phyloP scores from a whole-genome alignment of 2,329 filamentous ascomycete genomes.

The Chaetomium globosum region DNA sequence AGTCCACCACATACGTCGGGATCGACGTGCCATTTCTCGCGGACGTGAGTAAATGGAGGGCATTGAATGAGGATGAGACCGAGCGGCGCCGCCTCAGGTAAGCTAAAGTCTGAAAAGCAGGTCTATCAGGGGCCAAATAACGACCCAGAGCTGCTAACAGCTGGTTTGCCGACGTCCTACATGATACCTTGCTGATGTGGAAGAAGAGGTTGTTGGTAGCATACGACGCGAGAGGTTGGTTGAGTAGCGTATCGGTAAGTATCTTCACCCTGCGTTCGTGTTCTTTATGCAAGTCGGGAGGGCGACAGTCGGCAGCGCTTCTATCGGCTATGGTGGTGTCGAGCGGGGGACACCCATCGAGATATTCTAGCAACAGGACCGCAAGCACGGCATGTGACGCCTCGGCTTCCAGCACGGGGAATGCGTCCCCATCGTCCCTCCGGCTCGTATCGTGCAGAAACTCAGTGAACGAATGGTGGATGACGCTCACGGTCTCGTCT shows the following conservation, averaged over 20 bases:
- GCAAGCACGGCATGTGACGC: neutral
- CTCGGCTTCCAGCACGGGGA: neutral
- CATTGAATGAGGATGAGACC: neutral
- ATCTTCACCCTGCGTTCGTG: neutral
- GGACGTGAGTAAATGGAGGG: neutral
- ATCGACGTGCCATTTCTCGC: neutral
- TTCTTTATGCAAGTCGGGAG: neutral
- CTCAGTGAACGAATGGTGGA: constrained; percentile 55
- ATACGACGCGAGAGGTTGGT: neutral
- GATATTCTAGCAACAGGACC: neutral
- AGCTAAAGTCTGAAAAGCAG: neutral
- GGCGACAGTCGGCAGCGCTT: neutral
- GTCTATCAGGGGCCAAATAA: neutral
- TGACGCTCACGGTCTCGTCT: constrained; percentile 49
- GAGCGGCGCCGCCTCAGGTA: neutral
- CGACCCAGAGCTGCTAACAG: neutral
- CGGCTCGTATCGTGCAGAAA: constrained; percentile 43
- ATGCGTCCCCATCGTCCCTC: neutral
- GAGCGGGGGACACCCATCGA: neutral
- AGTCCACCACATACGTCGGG: neutral
- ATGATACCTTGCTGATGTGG: neutral
- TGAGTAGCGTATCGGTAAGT: neutral
- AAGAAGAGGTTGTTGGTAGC: neutral
- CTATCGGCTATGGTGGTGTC: neutral
- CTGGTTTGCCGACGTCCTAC: neutral